A percentile compares a stretch with the other conserved stretches of the same genome.
Conservation (phyloP, 768 basidiomycete species). For the Sarcodon aspratus region DNA sequence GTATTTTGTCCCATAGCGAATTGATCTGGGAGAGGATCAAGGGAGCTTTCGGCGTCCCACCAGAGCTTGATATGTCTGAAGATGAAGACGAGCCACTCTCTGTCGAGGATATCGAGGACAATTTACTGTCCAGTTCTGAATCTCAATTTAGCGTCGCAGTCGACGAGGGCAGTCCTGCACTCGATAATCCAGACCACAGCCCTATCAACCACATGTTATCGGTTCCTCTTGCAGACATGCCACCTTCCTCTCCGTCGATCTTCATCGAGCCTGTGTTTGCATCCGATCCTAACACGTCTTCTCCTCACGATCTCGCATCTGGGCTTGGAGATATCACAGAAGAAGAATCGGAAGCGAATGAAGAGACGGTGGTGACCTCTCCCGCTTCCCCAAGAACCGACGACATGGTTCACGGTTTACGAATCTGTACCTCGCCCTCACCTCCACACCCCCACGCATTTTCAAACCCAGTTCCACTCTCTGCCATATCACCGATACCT, state of each 20-base stretch:
- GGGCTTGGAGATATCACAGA: constrained; percentile 3
- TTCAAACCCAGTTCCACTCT: neutral
- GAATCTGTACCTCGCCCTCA: constrained; percentile 11
- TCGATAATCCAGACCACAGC: neutral
- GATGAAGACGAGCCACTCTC: constrained; percentile 6
- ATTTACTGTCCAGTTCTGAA: neutral
- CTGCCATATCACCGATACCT: neutral
- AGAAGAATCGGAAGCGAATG: constrained; percentile 5
- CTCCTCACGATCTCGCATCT: constrained; percentile 3
- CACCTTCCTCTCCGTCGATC: constrained; percentile 1
- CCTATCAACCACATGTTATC: neutral
- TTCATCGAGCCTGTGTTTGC: constrained; percentile 23
- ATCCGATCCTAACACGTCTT: constrained; percentile 7
- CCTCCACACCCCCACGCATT: neutral
- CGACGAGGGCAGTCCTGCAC: neutral
- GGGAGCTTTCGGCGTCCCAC: constrained; percentile 78
- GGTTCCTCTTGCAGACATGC: neutral
- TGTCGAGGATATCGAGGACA: constrained; percentile 4
- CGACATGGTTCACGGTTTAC: constrained; percentile 14
- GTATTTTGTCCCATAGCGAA: constrained; percentile 68
- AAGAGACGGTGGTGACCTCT: constrained; percentile 23
- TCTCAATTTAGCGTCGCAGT: neutral
- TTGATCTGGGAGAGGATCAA: constrained; percentile 90
- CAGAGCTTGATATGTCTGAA: constrained; percentile 64
- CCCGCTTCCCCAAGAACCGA: constrained; percentile 17